A percentile compares a stretch with the other conserved stretches of the same genome.
These are phyloP conservation scores for Leishmania amazonensis DNA, from an alignment of 208 protist genomes.

Conservation along the genomic window DNA sequence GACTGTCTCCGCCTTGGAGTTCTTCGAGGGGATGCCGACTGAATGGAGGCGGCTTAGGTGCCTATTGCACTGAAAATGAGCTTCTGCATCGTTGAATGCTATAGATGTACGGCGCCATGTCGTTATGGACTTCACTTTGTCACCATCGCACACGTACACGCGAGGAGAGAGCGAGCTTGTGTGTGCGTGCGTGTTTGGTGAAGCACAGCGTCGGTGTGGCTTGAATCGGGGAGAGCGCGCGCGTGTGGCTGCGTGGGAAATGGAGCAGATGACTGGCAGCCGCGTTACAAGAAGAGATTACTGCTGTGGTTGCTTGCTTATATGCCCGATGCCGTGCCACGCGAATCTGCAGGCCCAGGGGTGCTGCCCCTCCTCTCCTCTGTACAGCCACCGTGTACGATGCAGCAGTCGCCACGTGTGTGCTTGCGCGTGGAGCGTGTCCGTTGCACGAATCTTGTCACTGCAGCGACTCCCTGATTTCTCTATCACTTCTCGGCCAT, in stretches of 20 bases:
- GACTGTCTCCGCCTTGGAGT: conserved; percentile 9
- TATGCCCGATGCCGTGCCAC: background rate
- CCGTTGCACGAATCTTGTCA: background rate
- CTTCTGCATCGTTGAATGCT: no score
- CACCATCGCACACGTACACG: background rate
- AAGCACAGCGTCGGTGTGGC: background rate
- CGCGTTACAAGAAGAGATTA: background rate
- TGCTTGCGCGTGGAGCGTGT: background rate
- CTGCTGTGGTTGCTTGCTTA: background rate
- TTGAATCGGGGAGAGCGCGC: background rate
- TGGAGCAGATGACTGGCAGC: background rate
- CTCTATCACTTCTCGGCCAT: background rate
- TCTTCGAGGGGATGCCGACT: background rate
- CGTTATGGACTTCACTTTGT: background rate
- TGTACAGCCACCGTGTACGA: background rate
- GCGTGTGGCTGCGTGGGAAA: background rate
- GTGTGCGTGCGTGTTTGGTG: background rate
- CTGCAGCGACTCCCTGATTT: background rate
- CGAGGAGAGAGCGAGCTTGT: background rate
- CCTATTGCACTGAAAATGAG: no score
- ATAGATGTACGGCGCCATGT: background rate
- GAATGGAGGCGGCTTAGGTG: background rate
- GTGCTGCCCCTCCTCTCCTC: background rate
- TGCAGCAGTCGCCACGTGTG: background rate
- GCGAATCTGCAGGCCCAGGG: background rate